Conservation (phyloP, 345 rosid genomes). For the Cochlearia excelsa region DNA sequence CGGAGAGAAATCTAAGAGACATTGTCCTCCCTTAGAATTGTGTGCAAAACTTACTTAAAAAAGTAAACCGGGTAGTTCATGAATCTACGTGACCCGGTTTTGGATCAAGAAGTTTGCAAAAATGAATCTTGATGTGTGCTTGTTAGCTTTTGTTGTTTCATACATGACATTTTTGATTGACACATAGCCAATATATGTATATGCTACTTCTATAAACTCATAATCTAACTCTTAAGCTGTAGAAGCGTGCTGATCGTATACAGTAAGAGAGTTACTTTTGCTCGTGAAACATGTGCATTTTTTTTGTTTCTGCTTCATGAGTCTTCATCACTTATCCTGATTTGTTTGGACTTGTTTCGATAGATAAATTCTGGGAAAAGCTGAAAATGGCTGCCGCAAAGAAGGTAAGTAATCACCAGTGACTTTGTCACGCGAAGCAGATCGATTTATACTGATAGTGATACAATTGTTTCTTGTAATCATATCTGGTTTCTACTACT, state of each 20-base stretch:
- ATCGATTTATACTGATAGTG: not conserved
- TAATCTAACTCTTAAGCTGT: slow-evolving; percentile 7
- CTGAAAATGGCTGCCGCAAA: slow-evolving; percentile 53
- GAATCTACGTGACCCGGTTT: slow-evolving; percentile 13
- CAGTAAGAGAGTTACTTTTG: not conserved
- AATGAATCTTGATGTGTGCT: not conserved
- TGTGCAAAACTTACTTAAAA: no score
- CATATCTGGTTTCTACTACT: slow-evolving; percentile 13
- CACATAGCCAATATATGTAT: not conserved
- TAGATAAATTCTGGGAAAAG: slow-evolving; percentile 86
- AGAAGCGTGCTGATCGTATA: not conserved
- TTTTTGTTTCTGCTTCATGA: not conserved
- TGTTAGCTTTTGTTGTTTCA: slow-evolving; percentile 15
- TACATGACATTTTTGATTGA: slow-evolving; percentile 1
- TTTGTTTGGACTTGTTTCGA: slow-evolving; percentile 26
- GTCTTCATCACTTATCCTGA: not conserved
- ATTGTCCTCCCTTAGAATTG: not conserved
- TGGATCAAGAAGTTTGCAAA: slow-evolving; percentile 15
- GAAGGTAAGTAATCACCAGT: slow-evolving; percentile 50
- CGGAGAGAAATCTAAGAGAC: not conserved
- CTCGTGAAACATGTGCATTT: not conserved
- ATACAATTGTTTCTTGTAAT: slow-evolving; percentile 7
- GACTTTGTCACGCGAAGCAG: not conserved
- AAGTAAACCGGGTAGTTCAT: not conserved
- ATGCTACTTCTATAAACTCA: not conserved